Evolutionary conservation across 129 eudicot genomes (phyloP).

Genomic region (Sambucus nigra): DNA sequence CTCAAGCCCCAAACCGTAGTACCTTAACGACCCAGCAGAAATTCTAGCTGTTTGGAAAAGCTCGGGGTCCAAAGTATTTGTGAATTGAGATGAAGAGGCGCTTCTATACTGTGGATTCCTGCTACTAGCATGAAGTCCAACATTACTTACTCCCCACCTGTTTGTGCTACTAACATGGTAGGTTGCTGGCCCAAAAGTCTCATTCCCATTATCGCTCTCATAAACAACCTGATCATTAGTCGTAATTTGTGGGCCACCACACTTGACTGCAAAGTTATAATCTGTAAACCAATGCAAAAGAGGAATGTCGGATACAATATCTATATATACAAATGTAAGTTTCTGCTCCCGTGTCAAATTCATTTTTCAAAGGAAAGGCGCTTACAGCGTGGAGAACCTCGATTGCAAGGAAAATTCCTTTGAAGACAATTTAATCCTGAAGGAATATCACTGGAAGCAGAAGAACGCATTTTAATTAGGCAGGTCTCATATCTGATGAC

Average conservation of each 20-base stretch:
- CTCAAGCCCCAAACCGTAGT: slow-evolving; percentile 78
- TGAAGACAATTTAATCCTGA: slow-evolving; percentile 68
- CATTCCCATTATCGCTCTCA: slow-evolving; percentile 45
- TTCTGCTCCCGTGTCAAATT: slow-evolving; percentile 1
- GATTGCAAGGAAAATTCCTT: slow-evolving; percentile 55
- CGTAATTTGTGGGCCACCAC: slow-evolving; percentile 56
- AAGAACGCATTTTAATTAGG: slow-evolving; percentile 5
- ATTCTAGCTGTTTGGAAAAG: slow-evolving; percentile 57
- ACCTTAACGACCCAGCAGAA: slow-evolving; percentile 82
- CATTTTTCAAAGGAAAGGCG: neutral
- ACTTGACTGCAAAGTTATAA: slow-evolving; percentile 56
- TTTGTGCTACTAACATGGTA: slow-evolving; percentile 30
- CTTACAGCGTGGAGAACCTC: slow-evolving; percentile 61
- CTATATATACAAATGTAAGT: too few relatives aligned
- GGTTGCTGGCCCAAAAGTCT: slow-evolving; percentile 57
- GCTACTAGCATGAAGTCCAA: slow-evolving; percentile 34
- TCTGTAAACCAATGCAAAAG: slow-evolving; percentile 25
- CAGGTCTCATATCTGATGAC: neutral
- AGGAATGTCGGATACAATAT: too few relatives aligned
- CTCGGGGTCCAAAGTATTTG: slow-evolving; percentile 57
- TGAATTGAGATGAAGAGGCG: slow-evolving; percentile 26
- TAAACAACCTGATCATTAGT: slow-evolving; percentile 21
- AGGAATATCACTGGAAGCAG: slow-evolving; percentile 29
- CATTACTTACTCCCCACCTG: slow-evolving; percentile 92
- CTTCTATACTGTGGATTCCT: slow-evolving; percentile 24